Percentiles rank a stretch among this genome's conserved stretches.
These are phyloP conservation scores for Boletus huronensis DNA, from an alignment of 768 basidiomycete species.

Conservation along the genomic window DNA sequence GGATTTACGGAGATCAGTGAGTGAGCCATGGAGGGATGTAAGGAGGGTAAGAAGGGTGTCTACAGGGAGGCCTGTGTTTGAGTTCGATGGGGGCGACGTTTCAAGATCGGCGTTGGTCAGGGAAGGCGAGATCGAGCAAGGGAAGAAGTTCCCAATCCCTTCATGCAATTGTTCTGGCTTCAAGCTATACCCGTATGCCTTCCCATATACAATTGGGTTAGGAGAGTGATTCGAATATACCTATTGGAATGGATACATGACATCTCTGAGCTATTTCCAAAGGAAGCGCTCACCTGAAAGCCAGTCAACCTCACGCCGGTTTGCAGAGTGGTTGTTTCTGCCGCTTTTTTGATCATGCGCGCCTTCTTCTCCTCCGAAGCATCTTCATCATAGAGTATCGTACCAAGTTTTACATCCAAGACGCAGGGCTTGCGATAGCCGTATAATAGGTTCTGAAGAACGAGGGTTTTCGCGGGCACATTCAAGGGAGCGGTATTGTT, in stretches of 20 bases:
- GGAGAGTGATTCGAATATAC: constrained; percentile 64
- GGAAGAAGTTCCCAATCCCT: constrained; percentile 82
- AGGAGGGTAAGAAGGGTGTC: constrained; percentile 57
- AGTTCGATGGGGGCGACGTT: constrained; percentile 2
- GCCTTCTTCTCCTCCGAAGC: constrained; percentile 69
- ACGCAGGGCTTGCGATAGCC: constrained; percentile 79
- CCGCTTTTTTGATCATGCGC: constrained; percentile 72
- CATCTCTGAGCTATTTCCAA: neutral
- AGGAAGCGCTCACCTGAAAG: constrained; percentile 70
- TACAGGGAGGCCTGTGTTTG: constrained; percentile 50
- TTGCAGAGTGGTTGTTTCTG: constrained; percentile 64
- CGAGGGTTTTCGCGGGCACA: constrained; percentile 56
- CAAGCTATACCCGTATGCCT: constrained; percentile 76
- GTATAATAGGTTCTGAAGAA: constrained; percentile 79
- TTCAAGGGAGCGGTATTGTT: neutral
- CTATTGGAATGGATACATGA: constrained; percentile 35
- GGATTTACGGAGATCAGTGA: constrained; percentile 47
- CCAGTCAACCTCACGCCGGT: constrained; percentile 85
- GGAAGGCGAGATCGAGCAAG: constrained; percentile 35
- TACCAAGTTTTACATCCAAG: constrained; percentile 92
- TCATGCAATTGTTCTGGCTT: constrained; percentile 62
- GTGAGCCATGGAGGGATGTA: constrained; percentile 46
- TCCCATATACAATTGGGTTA: constrained; percentile 61
- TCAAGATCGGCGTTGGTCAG: constrained; percentile 5
- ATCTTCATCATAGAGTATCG: constrained; percentile 71